These are phyloP conservation scores for Theileria luwenshuni DNA, from an alignment of 169 alveolate genomes.

Conservation along the genomic window DNA sequence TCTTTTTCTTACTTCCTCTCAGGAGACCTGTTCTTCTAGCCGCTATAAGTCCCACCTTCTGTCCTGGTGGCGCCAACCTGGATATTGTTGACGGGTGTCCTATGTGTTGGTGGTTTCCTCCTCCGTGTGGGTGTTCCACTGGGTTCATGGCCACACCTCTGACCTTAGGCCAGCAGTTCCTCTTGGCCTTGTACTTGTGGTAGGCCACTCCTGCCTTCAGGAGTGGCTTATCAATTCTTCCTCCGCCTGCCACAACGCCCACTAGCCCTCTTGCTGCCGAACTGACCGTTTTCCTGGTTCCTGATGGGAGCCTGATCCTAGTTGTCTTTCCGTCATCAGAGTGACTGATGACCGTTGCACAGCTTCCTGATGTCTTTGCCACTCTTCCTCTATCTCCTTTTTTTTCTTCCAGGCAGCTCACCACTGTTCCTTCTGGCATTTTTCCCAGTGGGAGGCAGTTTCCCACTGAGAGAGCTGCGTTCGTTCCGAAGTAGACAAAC, in stretches of 20 bases:
- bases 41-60: slow-evolving; percentile 99
- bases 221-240: slow-evolving; percentile 98
- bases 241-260: slow-evolving; percentile 99
- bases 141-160: slow-evolving; percentile 99
- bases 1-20: slow-evolving; percentile 94
- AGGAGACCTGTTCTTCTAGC: slow-evolving; percentile 99
- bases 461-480: slow-evolving; percentile 95
- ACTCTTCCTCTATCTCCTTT: slow-evolving; percentile 98
- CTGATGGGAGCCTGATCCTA: slow-evolving; percentile 96
- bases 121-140: slow-evolving; percentile 99
- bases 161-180: slow-evolving; percentile 99
- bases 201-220: slow-evolving; percentile 98
- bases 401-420: slow-evolving; percentile 95
- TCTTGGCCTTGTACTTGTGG: slow-evolving; percentile 97
- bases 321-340: slow-evolving; percentile 97
- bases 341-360: slow-evolving; percentile 94
- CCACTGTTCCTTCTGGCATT: slow-evolving; percentile 99
- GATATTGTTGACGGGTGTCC: slow-evolving; percentile 99
- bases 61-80: slow-evolving; percentile 98
- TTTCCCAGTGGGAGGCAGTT: slow-evolving; percentile 95
- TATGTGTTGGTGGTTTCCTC: slow-evolving; percentile 99
- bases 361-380: slow-evolving; percentile 97
- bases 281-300: slow-evolving; percentile 93
- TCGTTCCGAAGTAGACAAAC: slow-evolving; percentile 96
- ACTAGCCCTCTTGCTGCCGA: slow-evolving; percentile 94